These are phyloP conservation scores for Bothriochloa decipiens DNA, from an alignment of 176 grass and related monocot species.

Conservation along the genomic window DNA sequence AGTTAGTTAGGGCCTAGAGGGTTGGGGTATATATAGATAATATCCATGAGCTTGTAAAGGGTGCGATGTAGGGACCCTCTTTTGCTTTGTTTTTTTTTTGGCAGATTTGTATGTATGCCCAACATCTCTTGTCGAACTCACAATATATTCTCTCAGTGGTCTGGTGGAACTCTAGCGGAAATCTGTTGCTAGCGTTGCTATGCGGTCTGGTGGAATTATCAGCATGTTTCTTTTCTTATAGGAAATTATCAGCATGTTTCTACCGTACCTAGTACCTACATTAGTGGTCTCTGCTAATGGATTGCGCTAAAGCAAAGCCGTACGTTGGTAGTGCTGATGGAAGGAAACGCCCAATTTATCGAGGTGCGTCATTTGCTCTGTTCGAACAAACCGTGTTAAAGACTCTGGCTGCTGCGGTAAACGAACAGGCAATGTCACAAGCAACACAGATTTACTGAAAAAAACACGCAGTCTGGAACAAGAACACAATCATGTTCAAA, in stretches of 20 bases:
- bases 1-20: too few species aligned
- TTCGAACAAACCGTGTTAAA: neutral
- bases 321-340: too few species aligned
- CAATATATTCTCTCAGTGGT: neutral
- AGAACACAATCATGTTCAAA: neutral
- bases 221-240: too few species aligned
- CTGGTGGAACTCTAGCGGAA: neutral
- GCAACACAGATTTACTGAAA: neutral
- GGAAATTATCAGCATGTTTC: neutral
- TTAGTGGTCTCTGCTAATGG: too few species aligned
- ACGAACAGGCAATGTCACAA: neutral
- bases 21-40: neutral
- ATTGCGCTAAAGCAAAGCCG: too few species aligned
- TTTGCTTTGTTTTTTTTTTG: neutral
- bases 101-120: neutral
- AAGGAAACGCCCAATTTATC: neutral
- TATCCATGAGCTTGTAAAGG: conserved; percentile 12
- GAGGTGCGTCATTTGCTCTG: neutral
- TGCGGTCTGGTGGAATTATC: neutral
- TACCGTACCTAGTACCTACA: neutral
- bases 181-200: neutral
- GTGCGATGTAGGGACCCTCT: conserved; percentile 1
- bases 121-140: neutral
- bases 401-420: too few species aligned
- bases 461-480: neutral